Conservation (phyloP, 345 rosid genomes). For the Salix koriyanagi region DNA sequence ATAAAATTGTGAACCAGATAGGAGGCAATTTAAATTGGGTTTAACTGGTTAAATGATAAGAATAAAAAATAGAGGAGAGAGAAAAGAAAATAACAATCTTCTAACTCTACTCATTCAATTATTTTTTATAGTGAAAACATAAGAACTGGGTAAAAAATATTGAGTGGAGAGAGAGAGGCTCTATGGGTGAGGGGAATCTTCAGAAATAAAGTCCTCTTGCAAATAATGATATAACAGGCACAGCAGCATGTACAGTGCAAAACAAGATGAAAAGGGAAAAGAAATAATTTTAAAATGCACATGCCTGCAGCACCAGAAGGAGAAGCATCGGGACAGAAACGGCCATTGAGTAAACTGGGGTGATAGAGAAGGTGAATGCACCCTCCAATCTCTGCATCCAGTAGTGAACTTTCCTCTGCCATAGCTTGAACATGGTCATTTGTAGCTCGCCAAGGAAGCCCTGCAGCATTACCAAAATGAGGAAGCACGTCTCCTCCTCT, state of each 20-base stretch:
- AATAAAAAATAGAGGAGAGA: not conserved
- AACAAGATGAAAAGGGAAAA: not conserved
- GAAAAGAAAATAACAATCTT: not conserved
- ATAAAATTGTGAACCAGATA: not conserved
- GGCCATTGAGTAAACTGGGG: constrained; percentile 80
- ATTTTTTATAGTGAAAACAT: not conserved
- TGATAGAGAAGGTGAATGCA: constrained; percentile 85
- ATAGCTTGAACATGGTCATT: constrained; percentile 50
- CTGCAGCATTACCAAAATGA: constrained; percentile 86
- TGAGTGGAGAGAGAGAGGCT: too few species aligned
- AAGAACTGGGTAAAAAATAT: not conserved
- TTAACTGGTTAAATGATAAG: not conserved
- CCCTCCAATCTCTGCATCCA: constrained; percentile 92
- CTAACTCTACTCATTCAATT: not conserved
- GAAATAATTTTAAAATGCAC: not conserved
- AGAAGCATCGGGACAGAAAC: constrained; percentile 98
- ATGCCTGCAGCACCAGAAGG: constrained; percentile 88
- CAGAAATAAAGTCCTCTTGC: not conserved
- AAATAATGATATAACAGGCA: not conserved
- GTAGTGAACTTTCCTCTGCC: constrained; percentile 75
- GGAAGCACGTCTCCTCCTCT: constrained; percentile 96
- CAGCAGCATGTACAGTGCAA: not conserved
- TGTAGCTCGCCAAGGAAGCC: constrained; percentile 92
- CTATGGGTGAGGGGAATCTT: not conserved
- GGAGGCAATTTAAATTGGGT: not conserved